Conservation (phyloP, 2,329 filamentous ascomycete genomes). For the Aspergillus uvarum region DNA sequence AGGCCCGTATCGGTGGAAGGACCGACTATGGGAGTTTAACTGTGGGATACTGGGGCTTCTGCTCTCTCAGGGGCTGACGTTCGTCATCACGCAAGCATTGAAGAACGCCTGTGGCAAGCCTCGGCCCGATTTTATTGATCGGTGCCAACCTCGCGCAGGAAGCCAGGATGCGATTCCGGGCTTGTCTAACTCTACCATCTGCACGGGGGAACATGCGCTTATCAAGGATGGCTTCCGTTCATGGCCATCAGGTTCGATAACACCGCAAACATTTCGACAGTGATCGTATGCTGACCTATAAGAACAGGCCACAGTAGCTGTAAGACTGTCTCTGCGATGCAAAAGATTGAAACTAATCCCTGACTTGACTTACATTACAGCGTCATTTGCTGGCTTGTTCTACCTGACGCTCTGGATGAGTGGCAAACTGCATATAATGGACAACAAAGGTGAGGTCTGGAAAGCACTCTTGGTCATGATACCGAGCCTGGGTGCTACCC, state of each 20-base stretch:
- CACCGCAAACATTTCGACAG: neutral
- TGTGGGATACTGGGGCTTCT: slow-evolving; percentile 59
- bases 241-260: slow-evolving; percentile 53
- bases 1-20: slow-evolving; percentile 53
- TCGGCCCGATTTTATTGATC: slow-evolving; percentile 58
- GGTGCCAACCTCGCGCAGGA: slow-evolving; percentile 47
- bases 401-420: slow-evolving; percentile 60
- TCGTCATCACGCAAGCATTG: slow-evolving; percentile 57
- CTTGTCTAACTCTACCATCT: slow-evolving; percentile 51
- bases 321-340: slow-evolving; percentile 4
- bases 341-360: neutral
- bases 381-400: slow-evolving; percentile 59
- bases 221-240: slow-evolving; percentile 61
- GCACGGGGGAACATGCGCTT: slow-evolving; percentile 51
- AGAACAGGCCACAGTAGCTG: slow-evolving; percentile 24
- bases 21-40: slow-evolving; percentile 62
- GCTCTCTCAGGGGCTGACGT: slow-evolving; percentile 54
- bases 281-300: slow-evolving; percentile 17
- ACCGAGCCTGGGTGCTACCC: slow-evolving; percentile 54
- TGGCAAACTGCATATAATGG: slow-evolving; percentile 60
- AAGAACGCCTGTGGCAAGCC: slow-evolving; percentile 62
- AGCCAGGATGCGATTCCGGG: slow-evolving; percentile 40
- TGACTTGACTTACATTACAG: slow-evolving; percentile 32
- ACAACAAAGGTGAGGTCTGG: slow-evolving; percentile 62
- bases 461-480: slow-evolving; percentile 56